These are phyloP conservation scores for Lachancea thermotolerans DNA, from an alignment of 805 yeast genomes.

Conservation along the genomic window DNA sequence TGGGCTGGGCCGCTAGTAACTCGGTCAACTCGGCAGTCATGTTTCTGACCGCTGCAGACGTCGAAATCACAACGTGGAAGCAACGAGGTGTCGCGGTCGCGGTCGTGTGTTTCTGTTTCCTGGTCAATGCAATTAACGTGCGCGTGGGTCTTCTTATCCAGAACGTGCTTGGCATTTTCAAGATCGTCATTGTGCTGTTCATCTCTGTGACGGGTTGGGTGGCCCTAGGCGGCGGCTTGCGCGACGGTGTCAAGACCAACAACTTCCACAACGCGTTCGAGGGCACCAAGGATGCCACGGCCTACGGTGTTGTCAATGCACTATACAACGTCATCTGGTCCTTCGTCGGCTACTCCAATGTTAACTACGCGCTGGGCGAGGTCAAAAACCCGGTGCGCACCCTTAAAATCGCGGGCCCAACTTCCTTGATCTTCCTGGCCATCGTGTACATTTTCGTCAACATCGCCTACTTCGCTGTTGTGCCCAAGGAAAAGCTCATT, in stretches of 20 bases:
- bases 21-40: slow-evolving; percentile 76
- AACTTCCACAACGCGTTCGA: slow-evolving; percentile 55
- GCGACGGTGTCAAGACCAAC: slow-evolving; percentile 45
- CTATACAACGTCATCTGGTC: slow-evolving; percentile 82
- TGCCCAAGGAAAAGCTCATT: slow-evolving; percentile 56
- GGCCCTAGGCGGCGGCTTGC: slow-evolving; percentile 66
- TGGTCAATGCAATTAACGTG: slow-evolving; percentile 54
- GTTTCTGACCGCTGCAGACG: slow-evolving; percentile 65
- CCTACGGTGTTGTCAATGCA: slow-evolving; percentile 68
- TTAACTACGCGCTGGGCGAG: slow-evolving; percentile 77
- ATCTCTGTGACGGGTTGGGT: slow-evolving; percentile 79
- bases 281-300: slow-evolving; percentile 47
- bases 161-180: slow-evolving; percentile 61
- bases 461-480: slow-evolving; percentile 76
- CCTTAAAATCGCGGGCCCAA: slow-evolving; percentile 67
- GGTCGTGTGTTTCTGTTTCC: slow-evolving; percentile 62
- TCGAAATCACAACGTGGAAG: slow-evolving; percentile 64
- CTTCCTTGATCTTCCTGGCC: slow-evolving; percentile 54
- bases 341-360: slow-evolving; percentile 76
- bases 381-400: slow-evolving; percentile 66
- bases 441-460: slow-evolving; percentile 69
- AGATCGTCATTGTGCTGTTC: slow-evolving; percentile 61
- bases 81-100: slow-evolving; percentile 72
- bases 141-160: slow-evolving; percentile 63
- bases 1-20: slow-evolving; percentile 85